phyloP scores from a whole-genome alignment of 2,329 filamentous ascomycete species.

The Podosphaera fusca region DNA sequence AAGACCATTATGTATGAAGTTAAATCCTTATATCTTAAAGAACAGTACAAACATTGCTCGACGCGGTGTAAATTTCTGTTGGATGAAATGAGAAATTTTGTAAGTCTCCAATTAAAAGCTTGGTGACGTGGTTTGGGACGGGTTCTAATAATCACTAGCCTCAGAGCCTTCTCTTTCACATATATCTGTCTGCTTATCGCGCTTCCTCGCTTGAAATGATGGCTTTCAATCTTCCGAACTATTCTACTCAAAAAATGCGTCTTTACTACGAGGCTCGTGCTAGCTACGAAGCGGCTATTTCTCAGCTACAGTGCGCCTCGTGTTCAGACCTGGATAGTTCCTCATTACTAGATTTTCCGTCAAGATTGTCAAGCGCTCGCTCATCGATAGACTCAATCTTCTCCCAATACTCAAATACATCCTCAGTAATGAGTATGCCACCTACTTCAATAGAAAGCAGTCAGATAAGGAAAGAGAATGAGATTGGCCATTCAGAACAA shows the following conservation, averaged over 20 bases:
- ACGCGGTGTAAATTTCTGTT: conserved; percentile 13
- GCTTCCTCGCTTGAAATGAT: conserved; percentile 13
- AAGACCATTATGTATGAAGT: conserved; percentile 13
- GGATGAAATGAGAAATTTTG: conserved; percentile 11
- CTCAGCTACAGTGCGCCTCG: conserved; percentile 8
- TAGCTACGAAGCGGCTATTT: conserved; percentile 11
- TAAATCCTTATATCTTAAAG: conserved; percentile 11
- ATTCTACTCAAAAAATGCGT: conserved; percentile 10
- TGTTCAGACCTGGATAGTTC: conserved; percentile 4
- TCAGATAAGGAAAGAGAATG: not conserved
- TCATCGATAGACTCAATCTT: conserved; percentile 14
- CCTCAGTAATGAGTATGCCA: not conserved
- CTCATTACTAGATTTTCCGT: conserved; percentile 5
- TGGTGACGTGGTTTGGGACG: not conserved
- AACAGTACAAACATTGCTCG: conserved; percentile 14
- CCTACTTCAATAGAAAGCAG: not conserved
- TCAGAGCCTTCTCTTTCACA: conserved; percentile 11
- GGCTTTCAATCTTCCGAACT: conserved; percentile 10
- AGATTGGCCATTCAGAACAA: not conserved
- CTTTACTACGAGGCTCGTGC: conserved; percentile 12
- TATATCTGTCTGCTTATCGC: conserved; percentile 15
- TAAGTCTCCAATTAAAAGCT: conserved; percentile 5
- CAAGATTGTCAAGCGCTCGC: conserved; percentile 9
- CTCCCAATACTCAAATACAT: conserved; percentile 8
- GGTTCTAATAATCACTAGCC: conserved; percentile 3